phyloP scores from a whole-genome alignment of 1,284 basidiomycete species.

The Hemileia vastatrix region DNA sequence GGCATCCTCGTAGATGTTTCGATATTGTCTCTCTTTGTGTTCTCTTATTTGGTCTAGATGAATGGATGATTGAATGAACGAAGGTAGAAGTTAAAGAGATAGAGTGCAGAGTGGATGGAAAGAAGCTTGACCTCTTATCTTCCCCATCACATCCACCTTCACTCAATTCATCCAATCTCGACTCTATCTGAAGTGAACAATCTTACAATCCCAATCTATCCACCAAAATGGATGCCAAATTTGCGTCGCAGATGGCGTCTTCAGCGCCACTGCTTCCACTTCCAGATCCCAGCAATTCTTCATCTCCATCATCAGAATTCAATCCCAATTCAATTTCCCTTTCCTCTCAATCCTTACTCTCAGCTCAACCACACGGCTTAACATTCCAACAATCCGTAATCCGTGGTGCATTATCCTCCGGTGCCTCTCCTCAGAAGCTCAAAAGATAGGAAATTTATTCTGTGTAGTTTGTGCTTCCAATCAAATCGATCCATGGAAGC shows the following conservation, averaged over 20 bases:
- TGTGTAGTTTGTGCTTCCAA: slow-evolving; percentile 98
- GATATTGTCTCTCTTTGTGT: too few relatives aligned
- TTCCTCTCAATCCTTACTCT: not conserved
- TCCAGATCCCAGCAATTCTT: not conserved
- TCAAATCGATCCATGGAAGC: slow-evolving; percentile 57
- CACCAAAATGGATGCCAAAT: not conserved
- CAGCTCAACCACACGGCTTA: slow-evolving; percentile 1
- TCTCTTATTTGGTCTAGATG: too few relatives aligned
- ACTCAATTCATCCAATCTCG: too few relatives aligned
- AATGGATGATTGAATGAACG: too few relatives aligned
- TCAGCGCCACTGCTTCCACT: slow-evolving; percentile 12
- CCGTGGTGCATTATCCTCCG: not conserved
- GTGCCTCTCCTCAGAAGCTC: slow-evolving; percentile 9
- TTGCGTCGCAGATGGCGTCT: slow-evolving; percentile 1
- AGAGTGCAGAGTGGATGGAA: too few relatives aligned
- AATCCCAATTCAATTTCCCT: not conserved
- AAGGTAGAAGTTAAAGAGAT: too few relatives aligned
- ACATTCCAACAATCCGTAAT: not conserved
- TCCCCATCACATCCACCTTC: too few relatives aligned
- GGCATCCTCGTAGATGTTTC: too few relatives aligned
- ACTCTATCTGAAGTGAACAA: too few relatives aligned
- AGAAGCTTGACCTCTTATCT: too few relatives aligned
- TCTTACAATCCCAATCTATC: too few relatives aligned
- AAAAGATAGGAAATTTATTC: slow-evolving; percentile 59
- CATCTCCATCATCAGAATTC: not conserved